A percentile compares a stretch with the other conserved stretches of the same genome.
Conservation (phyloP, 305 asterid species). For the Fraxinus latifolia region DNA sequence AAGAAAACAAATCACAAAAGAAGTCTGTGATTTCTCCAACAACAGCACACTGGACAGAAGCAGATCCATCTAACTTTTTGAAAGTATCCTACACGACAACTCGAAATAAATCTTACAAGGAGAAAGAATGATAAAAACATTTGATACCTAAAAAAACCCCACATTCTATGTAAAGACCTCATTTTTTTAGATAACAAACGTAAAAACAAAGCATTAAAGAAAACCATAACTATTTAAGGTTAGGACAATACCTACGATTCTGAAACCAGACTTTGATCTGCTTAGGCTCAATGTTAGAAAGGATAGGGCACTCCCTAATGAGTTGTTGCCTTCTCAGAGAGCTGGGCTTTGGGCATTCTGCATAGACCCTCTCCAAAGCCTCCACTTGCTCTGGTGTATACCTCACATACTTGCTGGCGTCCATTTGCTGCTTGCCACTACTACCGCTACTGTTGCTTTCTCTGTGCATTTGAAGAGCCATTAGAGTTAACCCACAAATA, state of each 20-base stretch:
- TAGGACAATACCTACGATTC: conserved; percentile 20
- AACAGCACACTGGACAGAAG: not conserved
- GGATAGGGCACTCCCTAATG: conserved; percentile 15
- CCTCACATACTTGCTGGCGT: conserved; percentile 83
- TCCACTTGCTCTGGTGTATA: conserved; percentile 60
- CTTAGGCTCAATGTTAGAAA: conserved; percentile 9
- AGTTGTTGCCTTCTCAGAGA: conserved; percentile 18
- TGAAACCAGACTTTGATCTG: conserved; percentile 30
- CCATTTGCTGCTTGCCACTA: conserved; percentile 57
- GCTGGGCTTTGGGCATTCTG: conserved; percentile 19
- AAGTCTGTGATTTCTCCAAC: not conserved
- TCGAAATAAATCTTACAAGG: not conserved
- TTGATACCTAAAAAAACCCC: not conserved
- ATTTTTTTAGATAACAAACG: not conserved
- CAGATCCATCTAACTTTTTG: not conserved
- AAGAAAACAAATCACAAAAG: not conserved
- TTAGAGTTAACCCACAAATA: not conserved
- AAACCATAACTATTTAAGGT: not conserved
- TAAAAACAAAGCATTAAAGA: not conserved
- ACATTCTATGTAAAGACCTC: not conserved
- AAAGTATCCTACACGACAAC: not conserved
- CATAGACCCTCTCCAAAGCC: conserved; percentile 17
- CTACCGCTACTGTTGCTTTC: conserved; percentile 54
- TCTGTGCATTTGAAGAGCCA: conserved; percentile 57
- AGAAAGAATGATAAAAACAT: not conserved